phyloP scores from a whole-genome alignment of 2,329 filamentous ascomycete species.

The Aspergillus oerlinghausenensis region DNA sequence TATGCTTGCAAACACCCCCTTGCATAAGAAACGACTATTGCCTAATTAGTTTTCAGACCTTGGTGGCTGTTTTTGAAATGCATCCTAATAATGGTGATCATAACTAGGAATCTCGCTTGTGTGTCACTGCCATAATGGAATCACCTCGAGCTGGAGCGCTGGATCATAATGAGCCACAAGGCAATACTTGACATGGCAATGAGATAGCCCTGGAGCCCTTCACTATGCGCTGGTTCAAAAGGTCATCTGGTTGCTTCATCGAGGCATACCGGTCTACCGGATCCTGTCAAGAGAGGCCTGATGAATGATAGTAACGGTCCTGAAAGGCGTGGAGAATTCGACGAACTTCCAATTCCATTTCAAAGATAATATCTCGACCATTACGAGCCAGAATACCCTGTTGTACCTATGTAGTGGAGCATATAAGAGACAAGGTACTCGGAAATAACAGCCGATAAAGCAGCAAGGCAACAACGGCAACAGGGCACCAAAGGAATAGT shows the following conservation, averaged over 20 bases:
- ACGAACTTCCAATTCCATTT: not conserved
- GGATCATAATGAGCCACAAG: not conserved
- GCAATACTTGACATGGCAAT: not conserved
- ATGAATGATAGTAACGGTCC: not conserved
- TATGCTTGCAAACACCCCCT: constrained; percentile 19
- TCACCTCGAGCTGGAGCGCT: not conserved
- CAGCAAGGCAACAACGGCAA: not conserved
- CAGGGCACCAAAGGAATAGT: not conserved
- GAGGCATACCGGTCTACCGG: not conserved
- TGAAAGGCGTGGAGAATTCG: not conserved
- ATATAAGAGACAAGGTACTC: no score
- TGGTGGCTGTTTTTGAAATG: not conserved
- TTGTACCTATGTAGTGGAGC: not conserved
- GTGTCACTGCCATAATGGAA: not conserved
- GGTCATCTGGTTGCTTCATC: not conserved
- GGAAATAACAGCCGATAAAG: no score
- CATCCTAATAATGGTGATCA: not conserved
- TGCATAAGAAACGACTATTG: not conserved
- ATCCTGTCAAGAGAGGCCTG: not conserved
- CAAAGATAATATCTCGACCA: not conserved
- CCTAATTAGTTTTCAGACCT: not conserved
- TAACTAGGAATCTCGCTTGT: not conserved
- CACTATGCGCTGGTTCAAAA: not conserved
- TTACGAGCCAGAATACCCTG: not conserved
- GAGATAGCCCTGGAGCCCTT: not conserved